A percentile compares a stretch with the other conserved stretches of the same genome.
These are phyloP conservation scores for Cladosporium sp. DNA, from an alignment of 2,329 filamentous ascomycete genomes.

Conservation along the genomic window DNA sequence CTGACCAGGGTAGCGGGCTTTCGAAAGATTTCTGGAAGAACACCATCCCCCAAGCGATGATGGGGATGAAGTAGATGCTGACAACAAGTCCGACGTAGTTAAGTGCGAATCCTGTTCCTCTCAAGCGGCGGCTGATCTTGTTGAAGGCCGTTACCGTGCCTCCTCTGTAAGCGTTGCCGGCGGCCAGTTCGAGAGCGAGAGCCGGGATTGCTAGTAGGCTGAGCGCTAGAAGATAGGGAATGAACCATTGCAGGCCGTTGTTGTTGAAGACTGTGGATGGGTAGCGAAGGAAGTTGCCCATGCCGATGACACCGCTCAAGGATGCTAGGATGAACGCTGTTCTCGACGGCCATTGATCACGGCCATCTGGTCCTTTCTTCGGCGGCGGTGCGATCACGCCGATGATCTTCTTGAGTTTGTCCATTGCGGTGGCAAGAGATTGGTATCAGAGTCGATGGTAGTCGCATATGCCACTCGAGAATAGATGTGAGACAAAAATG, in stretches of 20 bases:
- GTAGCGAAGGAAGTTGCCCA: slow-evolving; percentile 56
- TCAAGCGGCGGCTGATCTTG: slow-evolving; percentile 48
- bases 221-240: slow-evolving; percentile 55
- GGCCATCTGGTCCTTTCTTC: slow-evolving; percentile 30
- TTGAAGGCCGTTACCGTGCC: slow-evolving; percentile 25
- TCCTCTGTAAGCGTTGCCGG: slow-evolving; percentile 49
- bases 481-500: background rate
- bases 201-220: slow-evolving; percentile 54
- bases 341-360: slow-evolving; percentile 54
- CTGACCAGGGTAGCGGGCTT: slow-evolving; percentile 53
- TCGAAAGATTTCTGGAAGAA: slow-evolving; percentile 56
- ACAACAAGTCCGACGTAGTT: slow-evolving; percentile 53
- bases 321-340: slow-evolving; percentile 54
- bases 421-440: background rate
- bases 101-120: slow-evolving; percentile 42
- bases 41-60: slow-evolving; percentile 56
- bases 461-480: background rate
- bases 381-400: slow-evolving; percentile 36
- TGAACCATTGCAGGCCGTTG: slow-evolving; percentile 57
- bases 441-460: background rate
- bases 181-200: slow-evolving; percentile 52
- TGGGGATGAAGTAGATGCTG: slow-evolving; percentile 54
- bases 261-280: slow-evolving; percentile 59
- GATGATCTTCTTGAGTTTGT: background rate
- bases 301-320: slow-evolving; percentile 56